Base-by-base conservation (phyloP, 352 stramenopile genomes). In the Globisporangium cystogenes region DNA sequence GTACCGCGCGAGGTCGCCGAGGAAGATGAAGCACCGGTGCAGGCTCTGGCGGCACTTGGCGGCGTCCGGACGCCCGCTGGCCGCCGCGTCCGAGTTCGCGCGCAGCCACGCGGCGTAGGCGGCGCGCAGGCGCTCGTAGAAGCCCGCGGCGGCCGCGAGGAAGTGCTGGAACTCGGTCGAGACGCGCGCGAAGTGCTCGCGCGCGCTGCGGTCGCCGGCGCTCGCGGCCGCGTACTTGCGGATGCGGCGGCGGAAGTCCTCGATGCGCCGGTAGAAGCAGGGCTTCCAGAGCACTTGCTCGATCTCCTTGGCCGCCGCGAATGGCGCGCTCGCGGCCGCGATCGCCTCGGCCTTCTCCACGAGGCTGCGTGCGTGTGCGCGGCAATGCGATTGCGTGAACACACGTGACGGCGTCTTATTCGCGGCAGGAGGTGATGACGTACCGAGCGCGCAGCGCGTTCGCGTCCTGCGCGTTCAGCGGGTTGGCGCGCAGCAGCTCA, bases 211-310 rank as follows among this genome's bases (percentile, higher is more conserved):
- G 49, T 95, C 86, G 10, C 65, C 65, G 2, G 79, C 61, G 4
- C 78, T 74, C 18, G 83, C 79, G 7, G 81, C 65, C n/a, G 77
- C 80, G 60, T 93, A 93, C 60, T 94, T 94, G 61, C 85, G 82
- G 44, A 95, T 90, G 52, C 81, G 79, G 10, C 77, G 82, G 10
- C 86, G 85, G 51, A 96, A 96, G 54, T 91, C 80, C 53, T 93
- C 87, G 51, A 96, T 96, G 60, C 85, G 77, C 54, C 91, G 91
- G 63, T 96, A 96, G 56, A 95, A 95, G 60, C 86, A 96, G 18
- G 76, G 86, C 60, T 96, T 96, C 87, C 87, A 96, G 31, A 96
- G 70, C 54, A 79, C 79, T 48, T 88, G 76, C 53, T 93, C 82
- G 16, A 90, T 65, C 60, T 93, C 80, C 51, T 86, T 87, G 18